Percentiles rank a stretch among this genome's conserved stretches.
Evolutionary conservation across 495 filamentous ascomycete genomes (phyloP).

Genomic region (Annulohypoxylon stygium): DNA sequence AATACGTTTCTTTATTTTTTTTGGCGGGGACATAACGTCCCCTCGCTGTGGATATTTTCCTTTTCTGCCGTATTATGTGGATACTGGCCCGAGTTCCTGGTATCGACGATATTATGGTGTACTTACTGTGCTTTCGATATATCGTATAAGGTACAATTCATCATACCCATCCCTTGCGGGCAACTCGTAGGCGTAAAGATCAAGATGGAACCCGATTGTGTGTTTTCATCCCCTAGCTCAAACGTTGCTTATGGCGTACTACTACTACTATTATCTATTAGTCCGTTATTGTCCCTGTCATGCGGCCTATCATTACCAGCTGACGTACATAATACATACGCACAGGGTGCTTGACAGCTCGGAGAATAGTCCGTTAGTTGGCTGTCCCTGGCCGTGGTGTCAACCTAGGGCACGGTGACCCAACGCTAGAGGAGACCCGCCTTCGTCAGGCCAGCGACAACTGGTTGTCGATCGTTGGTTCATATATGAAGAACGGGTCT

Average conservation of each 20-base stretch:
- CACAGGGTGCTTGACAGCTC: conserved; percentile 33
- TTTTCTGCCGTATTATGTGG: conserved; percentile 23
- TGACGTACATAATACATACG: conserved; percentile 40
- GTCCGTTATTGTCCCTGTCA: conserved; percentile 26
- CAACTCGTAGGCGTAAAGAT: conserved; percentile 27
- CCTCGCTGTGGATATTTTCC: conserved; percentile 22
- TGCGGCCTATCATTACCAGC: conserved; percentile 25
- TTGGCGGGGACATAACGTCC: conserved; percentile 9
- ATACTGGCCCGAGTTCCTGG: conserved; percentile 36
- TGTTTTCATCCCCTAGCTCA: background rate
- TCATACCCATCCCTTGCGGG: conserved; percentile 17
- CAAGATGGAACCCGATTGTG: conserved; percentile 26
- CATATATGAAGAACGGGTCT: conserved; percentile 37
- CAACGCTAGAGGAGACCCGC: conserved; percentile 42
- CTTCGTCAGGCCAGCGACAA: conserved; percentile 36
- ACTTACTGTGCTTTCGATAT: conserved; percentile 18
- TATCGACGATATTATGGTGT: conserved; percentile 16
- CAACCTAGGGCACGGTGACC: conserved; percentile 27
- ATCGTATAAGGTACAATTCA: background rate
- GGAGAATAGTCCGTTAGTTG: conserved; percentile 44
- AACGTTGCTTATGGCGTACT: conserved; percentile 22
- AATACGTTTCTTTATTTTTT: background rate
- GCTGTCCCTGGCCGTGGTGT: conserved; percentile 21
- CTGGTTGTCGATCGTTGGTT: conserved; percentile 41
- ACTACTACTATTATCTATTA: conserved; percentile 7